Evolutionary conservation across 108 stramenopile species (phyloP), one percentile per base, ranked within the genome.

Genomic region (Ochromonas danica): DNA sequence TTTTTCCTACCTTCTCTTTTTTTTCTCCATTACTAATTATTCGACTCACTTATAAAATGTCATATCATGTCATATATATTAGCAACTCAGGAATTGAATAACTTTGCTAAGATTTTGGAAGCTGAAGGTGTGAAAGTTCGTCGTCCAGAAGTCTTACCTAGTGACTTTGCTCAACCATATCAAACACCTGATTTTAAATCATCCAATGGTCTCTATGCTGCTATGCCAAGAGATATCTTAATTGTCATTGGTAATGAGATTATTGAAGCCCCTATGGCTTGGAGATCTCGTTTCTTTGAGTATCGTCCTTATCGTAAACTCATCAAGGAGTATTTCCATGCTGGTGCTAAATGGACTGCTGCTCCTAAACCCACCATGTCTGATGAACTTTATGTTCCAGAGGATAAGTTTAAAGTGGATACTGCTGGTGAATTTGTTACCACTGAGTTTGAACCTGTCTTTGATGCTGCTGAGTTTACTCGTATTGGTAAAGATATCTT

Each of bases 261-360:
- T 17, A 84, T 84, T 39, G 84, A 84, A 63, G 84, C 84, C 0
- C 84, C 84, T 0, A 84, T 84, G 84, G 84, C 84, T 39, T 84
- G 84, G 84, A 78, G 84, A 30, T 83, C 82, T 28, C 79, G 84
- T 2, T 84, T 77, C 82, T 84, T 84, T 77, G 84, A 84, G 80
- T 84, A 81, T 75, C 70, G 84, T 38, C 84, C 84, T 0, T 84
- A 65, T 45, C 70, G 84, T 14, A 57, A 70, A 31, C 22, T 84
- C 35, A 83, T 83, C 3, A 84, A 83, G 81, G 74, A 83, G 17
- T 84, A 84, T 82, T 84, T 84, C n/a, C 27, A 62, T 10, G 1
- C 63, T 31, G 84, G 84, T 1, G 84, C 81, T 1, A 40, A 30
- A 71, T 84, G 84, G 84, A 83, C 84, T 0, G 82, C 84, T 51